phyloP scores from a whole-genome alignment of 1,139 yeast genomes.

The Citeromyces siamensis region DNA sequence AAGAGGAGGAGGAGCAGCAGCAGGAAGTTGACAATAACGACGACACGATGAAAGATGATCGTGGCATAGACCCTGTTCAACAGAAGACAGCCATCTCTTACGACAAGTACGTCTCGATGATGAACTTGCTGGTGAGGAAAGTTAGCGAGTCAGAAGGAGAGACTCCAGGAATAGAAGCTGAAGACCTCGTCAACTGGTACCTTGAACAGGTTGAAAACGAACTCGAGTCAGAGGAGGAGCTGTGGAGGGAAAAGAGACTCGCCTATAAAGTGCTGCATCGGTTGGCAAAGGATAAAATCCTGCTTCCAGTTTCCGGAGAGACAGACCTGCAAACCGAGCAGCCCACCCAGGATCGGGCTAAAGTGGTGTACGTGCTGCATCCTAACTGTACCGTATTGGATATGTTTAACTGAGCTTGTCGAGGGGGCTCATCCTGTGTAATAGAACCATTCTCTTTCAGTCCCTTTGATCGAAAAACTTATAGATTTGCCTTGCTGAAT shows the following conservation, averaged over 20 bases:
- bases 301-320: conserved; percentile 61
- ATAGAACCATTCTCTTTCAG: too few species aligned
- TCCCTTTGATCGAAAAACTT: too few species aligned
- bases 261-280: conserved; percentile 75
- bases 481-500: too few species aligned
- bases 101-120: conserved; percentile 77
- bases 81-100: conserved; percentile 43
- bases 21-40: conserved; percentile 14
- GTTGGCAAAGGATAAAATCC: conserved; percentile 74
- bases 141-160: conserved; percentile 45
- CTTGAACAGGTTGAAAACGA: conserved; percentile 64
- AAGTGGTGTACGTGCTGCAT: conserved; percentile 61
- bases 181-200: conserved; percentile 70
- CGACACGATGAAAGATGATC: conserved; percentile 8
- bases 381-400: conserved; percentile 82
- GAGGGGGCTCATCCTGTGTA: too few species aligned
- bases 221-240: conserved; percentile 58
- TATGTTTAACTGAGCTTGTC: conserved; percentile 14
- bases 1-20: conserved; percentile 25
- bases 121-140: conserved; percentile 65
- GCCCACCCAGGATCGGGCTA: conserved; percentile 15
- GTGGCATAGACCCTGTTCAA: conserved; percentile 6
- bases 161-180: conserved; percentile 20
- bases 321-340: conserved; percentile 22
- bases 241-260: conserved; percentile 55